Base-by-base conservation (phyloP, 2,329 filamentous ascomycete genomes). In the Talaromyces verruculosus region DNA sequence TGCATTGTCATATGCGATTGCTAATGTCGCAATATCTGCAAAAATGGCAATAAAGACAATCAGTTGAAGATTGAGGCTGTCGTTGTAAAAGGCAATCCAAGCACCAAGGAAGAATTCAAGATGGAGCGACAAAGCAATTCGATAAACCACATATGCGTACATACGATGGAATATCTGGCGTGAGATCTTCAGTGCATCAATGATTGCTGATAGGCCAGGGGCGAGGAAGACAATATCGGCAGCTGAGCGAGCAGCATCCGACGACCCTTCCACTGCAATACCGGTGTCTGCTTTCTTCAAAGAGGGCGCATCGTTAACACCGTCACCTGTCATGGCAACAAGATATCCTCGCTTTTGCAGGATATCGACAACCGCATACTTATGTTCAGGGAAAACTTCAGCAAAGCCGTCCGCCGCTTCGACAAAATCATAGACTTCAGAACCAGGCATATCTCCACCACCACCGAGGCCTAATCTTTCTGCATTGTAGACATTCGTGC, bases 151-250 rank as follows among this genome's bases (percentile, higher is more conserved):
- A 83, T 96, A 97, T 67, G 92, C 91, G 82, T 96, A 95, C 92
- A 97, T 96, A 74, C 93, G 91, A 83, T 96, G 92, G 85, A 96
- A 96, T 79, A 97, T 96, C 80, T 96, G 92, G 74, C 93, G 91
- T 37, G 92, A 94, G 71, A 91, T 96, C 84, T 96, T 96, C 72
- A 96, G 86, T 68, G 92, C 92, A 78, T 96, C 92, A 74, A 96
- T 96, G 79, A 96, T 96, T 69, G 92, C 91, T 80, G 92, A 93
- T 69, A 96, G 88, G 84, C 92, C 93, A 64, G 92, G 92, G 72
- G 91, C 92, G 77, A 96, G 87, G 86, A 96, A 96, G 73, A 97
- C 92, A 73, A 96, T 96, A 81, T 97, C 93, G 75, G 93, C 91
- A 71, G 92, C 92, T 67, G 92, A 95, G 71, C 92, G 91, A 74